A percentile compares a stretch with the other conserved stretches of the same genome.
These are phyloP conservation scores for Priceomyces carsonii DNA, from an alignment of 805 yeast species.

Conservation along the genomic window DNA sequence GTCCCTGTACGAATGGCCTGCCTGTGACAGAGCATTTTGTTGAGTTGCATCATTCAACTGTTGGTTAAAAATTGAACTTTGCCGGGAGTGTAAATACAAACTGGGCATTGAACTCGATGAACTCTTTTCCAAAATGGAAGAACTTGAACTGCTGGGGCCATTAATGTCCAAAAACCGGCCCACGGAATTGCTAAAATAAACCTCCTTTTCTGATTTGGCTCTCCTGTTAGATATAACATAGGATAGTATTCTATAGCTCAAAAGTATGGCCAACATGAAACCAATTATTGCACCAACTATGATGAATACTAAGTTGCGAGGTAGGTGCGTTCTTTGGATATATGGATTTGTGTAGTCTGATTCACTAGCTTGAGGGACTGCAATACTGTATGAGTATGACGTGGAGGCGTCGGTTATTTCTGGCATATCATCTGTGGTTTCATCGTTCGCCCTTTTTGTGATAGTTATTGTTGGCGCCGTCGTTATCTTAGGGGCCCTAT, in stretches of 20 bases:
- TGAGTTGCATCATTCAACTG: conserved; percentile 9
- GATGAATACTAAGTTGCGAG: conserved; percentile 44
- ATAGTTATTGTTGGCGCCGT: conserved; percentile 1
- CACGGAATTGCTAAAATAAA: conserved; percentile 20
- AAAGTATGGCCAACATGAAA: conserved; percentile 15
- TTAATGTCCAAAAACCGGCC: conserved; percentile 11
- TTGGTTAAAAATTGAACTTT: conserved; percentile 11
- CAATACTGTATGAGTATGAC: conserved; percentile 11
- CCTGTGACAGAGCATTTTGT: conserved; percentile 11
- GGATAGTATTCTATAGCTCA: conserved; percentile 20
- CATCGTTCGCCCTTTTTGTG: neutral
- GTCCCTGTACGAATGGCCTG: conserved; percentile 31
- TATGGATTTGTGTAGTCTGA: conserved; percentile 36
- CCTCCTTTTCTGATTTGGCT: conserved; percentile 35
- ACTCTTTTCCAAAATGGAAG: conserved; percentile 24
- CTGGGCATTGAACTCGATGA: conserved; percentile 14
- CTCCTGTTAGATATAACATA: conserved; percentile 21
- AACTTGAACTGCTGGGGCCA: conserved; percentile 15
- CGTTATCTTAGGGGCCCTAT: neutral
- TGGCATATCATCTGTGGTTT: neutral
- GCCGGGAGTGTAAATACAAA: conserved; percentile 12
- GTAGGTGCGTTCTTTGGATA: conserved; percentile 21
- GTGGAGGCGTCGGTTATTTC: neutral
- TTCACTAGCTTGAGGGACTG: conserved; percentile 8
- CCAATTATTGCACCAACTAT: conserved; percentile 38